Base-by-base conservation (phyloP, 1,284 basidiomycete species). In the Gastroboletus turbinatus region DNA sequence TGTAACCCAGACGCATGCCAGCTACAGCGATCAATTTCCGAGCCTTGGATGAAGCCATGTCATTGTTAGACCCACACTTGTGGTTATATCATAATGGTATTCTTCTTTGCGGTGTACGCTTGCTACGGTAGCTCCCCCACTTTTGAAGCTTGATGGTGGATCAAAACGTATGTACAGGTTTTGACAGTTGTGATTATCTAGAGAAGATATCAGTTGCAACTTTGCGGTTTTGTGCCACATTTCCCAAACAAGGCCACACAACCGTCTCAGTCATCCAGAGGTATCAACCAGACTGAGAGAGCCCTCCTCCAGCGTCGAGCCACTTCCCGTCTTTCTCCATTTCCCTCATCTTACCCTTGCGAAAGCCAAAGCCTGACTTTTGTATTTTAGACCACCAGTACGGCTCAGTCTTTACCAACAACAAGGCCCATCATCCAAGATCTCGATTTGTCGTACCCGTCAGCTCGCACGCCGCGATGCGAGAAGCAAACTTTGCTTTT, bases 401-500 rank as follows among this genome's bases (percentile, higher is more conserved):
- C 36, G 53, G 32, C 51, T 30, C 38, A 39, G 38, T 13, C 32
- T 45, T 47, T 50, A 14, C 35, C 32, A 50, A 43, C 45, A 50
- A 46, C 46, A 53, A 39, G 23, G 27, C 48, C 13, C 39, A 27
- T 54, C 30, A 46, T 52, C 54, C 49, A 47, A 52, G 63, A 58
- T 65, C 60, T 63, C 39, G 59, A 59, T 59, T 67, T 57, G 58
- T 59, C 47, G 46, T 39, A 25, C 35, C 53, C 39, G 30, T 40
- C 49, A 45, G 46, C 67, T 69, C 57, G 60, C 63, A 65, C 63
- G 56, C 53, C 55, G 58, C 58, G 55, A 98, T 99, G 96, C 85
- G 96, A 67, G 96, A 99, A 74, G 92, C 92, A 68, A 98, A 97
- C 82, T 96, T 96, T 77, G 90, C 90, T 54, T 96, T 96, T 76